Evolutionary conservation across 768 basidiomycete genomes (phyloP), one percentile per base, ranked within the genome.

Genomic region (Erythrobasidium yunnanense): DNA sequence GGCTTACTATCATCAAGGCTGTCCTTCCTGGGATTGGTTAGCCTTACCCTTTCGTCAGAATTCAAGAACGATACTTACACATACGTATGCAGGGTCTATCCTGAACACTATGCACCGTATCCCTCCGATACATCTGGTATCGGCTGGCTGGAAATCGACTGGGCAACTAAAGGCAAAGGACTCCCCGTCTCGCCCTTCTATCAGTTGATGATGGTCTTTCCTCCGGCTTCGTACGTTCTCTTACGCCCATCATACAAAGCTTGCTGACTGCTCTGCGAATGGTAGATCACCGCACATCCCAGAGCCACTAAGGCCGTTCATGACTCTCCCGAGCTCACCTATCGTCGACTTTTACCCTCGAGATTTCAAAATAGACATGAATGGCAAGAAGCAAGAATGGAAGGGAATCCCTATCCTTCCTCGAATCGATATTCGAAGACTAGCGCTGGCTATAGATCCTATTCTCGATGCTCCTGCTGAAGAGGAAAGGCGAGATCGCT

Each of bases 301-400:
- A 2, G 4, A 7, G 22, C 60, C 60, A 2, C 60, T 30, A n/a
- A 71, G 91, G 88, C 90, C 92, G 69, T 78, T 97, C 52, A 93
- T 97, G 92, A 83, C 80, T 67, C 84, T 86, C 69, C 76, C 83
- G 1, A 84, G 81, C 67, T 97, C 95, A 1, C 83, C 89, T 0
- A 93, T 99, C 70, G 74, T 88, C 52, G 88, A 93, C 73, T 97
- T 96, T 78, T 99, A 99, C 75, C 95, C 93, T 1, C 70, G 80
- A 18, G 85, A 89, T 56, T 97, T 96, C 70, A 90, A 89, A 70
- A 84, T 82, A 70, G 93, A 99, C 77, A 77, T 93, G 73, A 97
- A 99, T 71, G 95, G 95, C 33, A 99, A 99, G 81, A 96, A 90
- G 75, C 85, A 87, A 71, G 93, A 96, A 25, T 99, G 93, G 93